These are phyloP conservation scores for Hanseniaspora hatyaiensis DNA, from an alignment of 805 yeast species.

Conservation along the genomic window DNA sequence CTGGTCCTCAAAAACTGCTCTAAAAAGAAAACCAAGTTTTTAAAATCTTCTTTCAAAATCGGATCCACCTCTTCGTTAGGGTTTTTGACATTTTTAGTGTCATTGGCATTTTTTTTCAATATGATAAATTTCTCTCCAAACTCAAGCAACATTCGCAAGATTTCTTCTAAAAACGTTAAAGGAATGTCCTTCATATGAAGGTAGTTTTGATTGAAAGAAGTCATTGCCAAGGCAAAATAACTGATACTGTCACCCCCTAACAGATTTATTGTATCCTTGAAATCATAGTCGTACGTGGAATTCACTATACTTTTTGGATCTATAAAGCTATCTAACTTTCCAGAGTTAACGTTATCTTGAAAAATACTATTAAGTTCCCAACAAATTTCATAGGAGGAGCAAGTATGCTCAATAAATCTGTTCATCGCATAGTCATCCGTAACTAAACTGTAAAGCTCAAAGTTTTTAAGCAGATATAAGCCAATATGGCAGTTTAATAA, in stretches of 20 bases:
- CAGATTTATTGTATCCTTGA: conserved; percentile 3
- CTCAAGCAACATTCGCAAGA: conserved; percentile 4
- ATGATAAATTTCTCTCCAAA: conserved; percentile 12
- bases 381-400: conserved; percentile 11
- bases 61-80: background rate
- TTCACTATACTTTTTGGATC: background rate
- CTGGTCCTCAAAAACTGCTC: conserved; percentile 4
- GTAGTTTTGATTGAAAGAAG: background rate
- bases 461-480: background rate
- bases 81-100: background rate
- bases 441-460: conserved; percentile 9
- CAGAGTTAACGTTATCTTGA: background rate
- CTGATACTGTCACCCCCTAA: conserved; percentile 13
- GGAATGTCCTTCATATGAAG: conserved; percentile 14
- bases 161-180: conserved; percentile 12
- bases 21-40: conserved; percentile 8
- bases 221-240: conserved; percentile 3
- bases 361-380: conserved; percentile 2
- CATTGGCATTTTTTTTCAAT: too few relatives aligned
- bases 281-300: conserved; percentile 6
- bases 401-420: conserved; percentile 6
- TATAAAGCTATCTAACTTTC: background rate
- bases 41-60: conserved; percentile 12
- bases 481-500: conserved; percentile 8
- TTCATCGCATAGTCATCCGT: conserved; percentile 5